Base-by-base conservation (phyloP, 257 asterid species). In the Salvia rosmarinus region DNA sequence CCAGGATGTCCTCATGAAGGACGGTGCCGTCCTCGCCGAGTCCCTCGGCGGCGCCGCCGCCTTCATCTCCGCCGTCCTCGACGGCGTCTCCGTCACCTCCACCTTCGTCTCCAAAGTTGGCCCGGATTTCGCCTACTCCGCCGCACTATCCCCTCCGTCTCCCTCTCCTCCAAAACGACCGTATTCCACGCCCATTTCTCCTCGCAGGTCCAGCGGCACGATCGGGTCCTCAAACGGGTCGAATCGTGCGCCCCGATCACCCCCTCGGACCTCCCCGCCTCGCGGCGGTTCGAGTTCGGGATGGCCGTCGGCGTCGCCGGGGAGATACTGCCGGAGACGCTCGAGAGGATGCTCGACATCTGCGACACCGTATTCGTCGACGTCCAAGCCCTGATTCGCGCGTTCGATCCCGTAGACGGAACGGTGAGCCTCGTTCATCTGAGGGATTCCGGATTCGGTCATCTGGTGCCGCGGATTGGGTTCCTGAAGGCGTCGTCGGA, bases 31-130 rank as follows among this genome's bases (percentile, higher is more conserved):
- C 0, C 23, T 90, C 0, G 92, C 87, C 19, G 88, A 89, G 49
- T 90, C 97, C 43, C 94, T 93, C 51, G 98, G 98, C 77, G 98
- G 98, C 64, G 98, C 97, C 67, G 85, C 83, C 78, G 84, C 98
- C 21, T 93, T 93, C 83, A 82, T 93, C 68, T 87, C 98, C 79
- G 82, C 84, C 67, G 90, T 90, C 7, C 81, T 90, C 32, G 98
- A 90, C 37, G 96, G 92, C 9, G 84, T 89, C 20, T 70, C 84
- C 0, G 13, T 93, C 78, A 46, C 90, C n/a, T 86, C 89, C 64
- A 64, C 81, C 9, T 82, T 83, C 61, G 73, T 93, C 14, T 81
- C 87, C 13, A 93, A 93, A 70, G 98, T 89, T 71, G 98, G 97
- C 1, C 44, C 84, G 25, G 97, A 93, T 75, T 93, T 93, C 75